phyloP scores from a whole-genome alignment of 768 basidiomycete species.

The Mycena leptocephala region DNA sequence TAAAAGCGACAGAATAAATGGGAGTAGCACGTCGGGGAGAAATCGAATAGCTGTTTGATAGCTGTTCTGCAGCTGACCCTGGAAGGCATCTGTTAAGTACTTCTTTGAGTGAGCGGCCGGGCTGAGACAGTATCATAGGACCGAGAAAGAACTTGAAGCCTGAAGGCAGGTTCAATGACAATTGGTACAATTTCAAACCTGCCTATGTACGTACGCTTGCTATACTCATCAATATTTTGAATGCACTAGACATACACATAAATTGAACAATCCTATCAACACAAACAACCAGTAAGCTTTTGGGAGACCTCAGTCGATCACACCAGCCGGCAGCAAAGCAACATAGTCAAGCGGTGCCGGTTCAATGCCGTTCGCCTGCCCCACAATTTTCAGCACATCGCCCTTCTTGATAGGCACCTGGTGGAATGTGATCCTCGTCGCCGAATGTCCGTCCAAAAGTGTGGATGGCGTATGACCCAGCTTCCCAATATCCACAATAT shows the following conservation, averaged over 20 bases:
- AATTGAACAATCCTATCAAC: slow-evolving; percentile 25
- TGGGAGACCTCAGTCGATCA: slow-evolving; percentile 26
- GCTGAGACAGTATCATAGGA: neutral
- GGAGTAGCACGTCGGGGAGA: no score
- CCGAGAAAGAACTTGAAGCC: no score
- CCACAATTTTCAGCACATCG: slow-evolving; percentile 35
- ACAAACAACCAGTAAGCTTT: slow-evolving; percentile 12
- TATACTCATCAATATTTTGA: slow-evolving; percentile 11
- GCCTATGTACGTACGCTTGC: slow-evolving; percentile 10
- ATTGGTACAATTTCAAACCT: slow-evolving; percentile 14
- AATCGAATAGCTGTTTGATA: no score
- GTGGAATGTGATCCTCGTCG: slow-evolving; percentile 34
- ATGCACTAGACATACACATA: slow-evolving; percentile 14
- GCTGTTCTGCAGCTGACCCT: no score
- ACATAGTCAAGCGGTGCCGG: slow-evolving; percentile 37
- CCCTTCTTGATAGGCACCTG: slow-evolving; percentile 28
- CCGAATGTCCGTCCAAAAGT: slow-evolving; percentile 35
- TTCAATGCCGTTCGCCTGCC: slow-evolving; percentile 32
- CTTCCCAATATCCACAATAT: slow-evolving; percentile 35
- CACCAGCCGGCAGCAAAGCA: slow-evolving; percentile 30
- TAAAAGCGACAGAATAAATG: no score
- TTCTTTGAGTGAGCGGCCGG: neutral
- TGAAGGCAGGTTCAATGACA: slow-evolving; percentile 12
- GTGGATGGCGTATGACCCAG: slow-evolving; percentile 34
- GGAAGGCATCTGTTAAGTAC: no score